Base-by-base conservation (phyloP, 1,139 yeast genomes). In the Zygosaccharomyces sapae region DNA sequence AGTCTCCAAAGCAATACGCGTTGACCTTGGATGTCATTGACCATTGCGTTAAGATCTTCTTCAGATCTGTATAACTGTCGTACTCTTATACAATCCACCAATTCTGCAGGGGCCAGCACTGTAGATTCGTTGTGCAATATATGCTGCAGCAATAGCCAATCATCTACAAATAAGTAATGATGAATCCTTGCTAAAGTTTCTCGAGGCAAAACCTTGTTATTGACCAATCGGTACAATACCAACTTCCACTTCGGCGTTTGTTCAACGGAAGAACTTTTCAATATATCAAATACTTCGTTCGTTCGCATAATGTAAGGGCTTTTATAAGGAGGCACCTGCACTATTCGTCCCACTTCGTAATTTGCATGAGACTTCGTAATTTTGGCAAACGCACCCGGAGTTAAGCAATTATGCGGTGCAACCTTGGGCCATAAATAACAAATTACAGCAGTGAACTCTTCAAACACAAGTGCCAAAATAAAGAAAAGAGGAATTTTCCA, bases 11-110 rank as follows among this genome's bases (percentile, higher is more conserved):
- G 33, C 10, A 64, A 39, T 2, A 61, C 42, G 12, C 54, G 33
- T 41, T 55, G 50, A 3, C 61, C 65, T 3, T 3, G 19, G 3
- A 45, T 41, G 18, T 51, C 48, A 30, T 55, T 54, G 1, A 57
- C 62, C 59, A 64, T 53, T 13, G 38, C 20, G 46, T 63, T 62
- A 31, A 64, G 41, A 44, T 64, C 62, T 41, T 64, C 68, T 1
- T 49, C 58, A 8, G 43, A 38, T 3, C 37, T 25, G 43, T 57
- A 63, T 5, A 64, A 46, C 40, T 61, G 63, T 42, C 67, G 56
- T 41, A 61, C 61, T 9, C 58, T 45, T 22, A 63, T 55, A 24
- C 56, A 55, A 44, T 63, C 58, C 2, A 62, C 66, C 5, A 64
- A 48, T 46, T 64, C 68, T 35, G 50, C 51, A 29, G 55, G 54